These are phyloP conservation scores for Poronia punctata DNA, from an alignment of 495 filamentous ascomycete genomes.

Conservation along the genomic window DNA sequence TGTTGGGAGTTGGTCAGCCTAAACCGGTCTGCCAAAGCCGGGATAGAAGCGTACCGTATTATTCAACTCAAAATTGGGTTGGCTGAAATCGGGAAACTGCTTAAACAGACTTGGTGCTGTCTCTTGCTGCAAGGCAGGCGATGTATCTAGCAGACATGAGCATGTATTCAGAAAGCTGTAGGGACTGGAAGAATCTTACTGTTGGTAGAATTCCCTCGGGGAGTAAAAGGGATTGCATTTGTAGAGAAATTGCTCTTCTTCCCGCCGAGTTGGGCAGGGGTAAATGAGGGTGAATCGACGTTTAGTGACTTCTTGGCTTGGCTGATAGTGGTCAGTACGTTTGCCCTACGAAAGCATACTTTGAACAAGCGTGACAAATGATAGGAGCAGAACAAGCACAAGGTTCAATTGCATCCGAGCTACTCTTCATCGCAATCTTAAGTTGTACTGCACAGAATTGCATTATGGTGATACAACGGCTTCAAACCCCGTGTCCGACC, in stretches of 20 bases:
- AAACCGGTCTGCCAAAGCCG: neutral
- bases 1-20: constrained; percentile 8
- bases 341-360: too few relatives aligned
- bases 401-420: too few relatives aligned
- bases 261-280: constrained; percentile 48
- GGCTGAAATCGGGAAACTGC: constrained; percentile 73
- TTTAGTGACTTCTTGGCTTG: constrained; percentile 76
- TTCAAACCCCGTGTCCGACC: neutral
- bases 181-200: constrained; percentile 20
- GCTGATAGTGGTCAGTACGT: too few relatives aligned
- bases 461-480: neutral
- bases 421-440: too few relatives aligned
- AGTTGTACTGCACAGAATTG: too few relatives aligned
- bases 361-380: neutral
- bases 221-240: constrained; percentile 87
- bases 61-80: constrained; percentile 60
- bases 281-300: constrained; percentile 94
- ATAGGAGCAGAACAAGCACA: too few relatives aligned
- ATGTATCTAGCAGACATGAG: constrained; percentile 30
- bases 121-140: constrained; percentile 28
- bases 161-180: constrained; percentile 2
- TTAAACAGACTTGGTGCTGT: constrained; percentile 38
- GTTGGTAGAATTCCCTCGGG: constrained; percentile 36
- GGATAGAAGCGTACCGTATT: constrained; percentile 48
- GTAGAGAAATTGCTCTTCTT: constrained; percentile 70